Percentiles rank a stretch among this genome's conserved stretches.
Conservation (phyloP, 2,329 filamentous ascomycete species). For the Aureobasidium lini region DNA sequence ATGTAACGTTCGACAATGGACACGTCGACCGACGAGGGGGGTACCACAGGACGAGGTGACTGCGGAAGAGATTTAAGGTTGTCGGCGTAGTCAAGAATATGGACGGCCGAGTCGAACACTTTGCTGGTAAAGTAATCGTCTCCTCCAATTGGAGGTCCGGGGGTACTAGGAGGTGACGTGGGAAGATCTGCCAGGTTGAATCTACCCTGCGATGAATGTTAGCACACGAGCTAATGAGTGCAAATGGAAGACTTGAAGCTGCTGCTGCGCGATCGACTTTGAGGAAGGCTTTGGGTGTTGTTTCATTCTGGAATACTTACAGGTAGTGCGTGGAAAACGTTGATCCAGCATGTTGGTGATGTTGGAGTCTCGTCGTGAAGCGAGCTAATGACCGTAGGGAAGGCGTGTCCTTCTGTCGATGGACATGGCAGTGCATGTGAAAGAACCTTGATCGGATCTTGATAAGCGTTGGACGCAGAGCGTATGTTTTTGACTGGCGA, state of each 20-base stretch:
- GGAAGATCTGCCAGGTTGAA: conserved; percentile 56
- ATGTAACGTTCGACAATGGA: conserved; percentile 59
- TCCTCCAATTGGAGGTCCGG: conserved; percentile 41
- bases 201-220: conserved; percentile 31
- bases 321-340: conserved; percentile 57
- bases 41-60: conserved; percentile 51
- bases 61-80: conserved; percentile 43
- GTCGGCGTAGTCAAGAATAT: conserved; percentile 51
- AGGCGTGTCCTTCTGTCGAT: conserved; percentile 42
- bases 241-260: not conserved
- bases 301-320: not conserved
- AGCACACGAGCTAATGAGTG: not conserved
- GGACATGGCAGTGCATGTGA: conserved; percentile 55
- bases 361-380: conserved; percentile 47
- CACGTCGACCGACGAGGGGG: conserved; percentile 52
- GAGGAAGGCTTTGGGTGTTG: not conserved
- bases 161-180: conserved; percentile 55
- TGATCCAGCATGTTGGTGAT: conserved; percentile 52
- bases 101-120: conserved; percentile 55
- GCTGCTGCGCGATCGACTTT: not conserved
- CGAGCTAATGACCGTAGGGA: conserved; percentile 46
- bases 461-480: conserved; percentile 20
- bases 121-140: conserved; percentile 57
- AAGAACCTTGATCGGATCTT: conserved; percentile 44
- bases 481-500: conserved; percentile 30